Conservation (phyloP, 768 basidiomycete species). For the Scleroderma citrinum region DNA sequence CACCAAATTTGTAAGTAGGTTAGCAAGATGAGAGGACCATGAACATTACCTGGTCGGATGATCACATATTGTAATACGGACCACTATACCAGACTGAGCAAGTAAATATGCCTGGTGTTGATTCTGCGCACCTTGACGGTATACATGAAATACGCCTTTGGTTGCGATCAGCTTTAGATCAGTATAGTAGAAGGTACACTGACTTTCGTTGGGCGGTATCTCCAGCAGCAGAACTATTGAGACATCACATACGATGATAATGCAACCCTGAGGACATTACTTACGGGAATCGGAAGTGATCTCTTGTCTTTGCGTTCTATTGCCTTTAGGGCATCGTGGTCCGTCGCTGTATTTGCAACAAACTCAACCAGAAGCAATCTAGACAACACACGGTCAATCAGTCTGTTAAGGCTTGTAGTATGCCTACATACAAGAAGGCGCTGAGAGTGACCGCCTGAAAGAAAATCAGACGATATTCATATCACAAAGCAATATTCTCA, state of each 20-base stretch:
- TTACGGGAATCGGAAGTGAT: constrained; percentile 61
- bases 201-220: constrained; percentile 78
- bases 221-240: constrained; percentile 69
- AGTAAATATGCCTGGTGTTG: not conserved
- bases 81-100: constrained; percentile 47
- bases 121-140: constrained; percentile 58
- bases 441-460: constrained; percentile 71
- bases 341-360: constrained; percentile 65
- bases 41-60: constrained; percentile 45
- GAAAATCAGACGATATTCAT: constrained; percentile 8
- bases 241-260: not conserved
- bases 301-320: constrained; percentile 77
- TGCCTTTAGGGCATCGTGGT: constrained; percentile 58
- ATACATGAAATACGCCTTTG: constrained; percentile 90
- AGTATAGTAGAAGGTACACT: constrained; percentile 1
- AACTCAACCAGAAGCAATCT: constrained; percentile 81
- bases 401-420: not conserved
- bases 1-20: constrained; percentile 3
- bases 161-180: constrained; percentile 1
- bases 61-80: constrained; percentile 85
- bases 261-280: too few relatives aligned
- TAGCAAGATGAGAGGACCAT: not conserved
- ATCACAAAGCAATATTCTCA: constrained; percentile 22
- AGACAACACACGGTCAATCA: constrained; percentile 1
- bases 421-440: constrained; percentile 68